These are phyloP conservation scores for Aureobasidium uvarum DNA, from an alignment of 2,329 filamentous ascomycete genomes.

Conservation along the genomic window DNA sequence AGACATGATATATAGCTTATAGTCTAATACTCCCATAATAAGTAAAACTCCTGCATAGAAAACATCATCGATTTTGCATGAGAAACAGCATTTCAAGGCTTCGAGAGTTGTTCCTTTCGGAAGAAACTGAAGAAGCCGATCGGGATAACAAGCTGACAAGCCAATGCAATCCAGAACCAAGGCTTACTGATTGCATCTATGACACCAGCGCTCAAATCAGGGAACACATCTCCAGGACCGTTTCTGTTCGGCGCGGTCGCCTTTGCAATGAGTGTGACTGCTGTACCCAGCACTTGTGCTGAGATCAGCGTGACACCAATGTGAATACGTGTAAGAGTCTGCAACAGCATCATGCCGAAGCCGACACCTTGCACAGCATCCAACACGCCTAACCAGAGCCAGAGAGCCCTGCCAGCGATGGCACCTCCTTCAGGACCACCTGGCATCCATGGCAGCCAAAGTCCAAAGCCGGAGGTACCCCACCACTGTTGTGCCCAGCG, in stretches of 20 bases:
- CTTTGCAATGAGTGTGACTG: slow-evolving; percentile 61
- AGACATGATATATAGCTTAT: background rate
- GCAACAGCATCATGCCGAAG: slow-evolving; percentile 65
- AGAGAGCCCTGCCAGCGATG: slow-evolving; percentile 57
- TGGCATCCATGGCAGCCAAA: slow-evolving; percentile 61
- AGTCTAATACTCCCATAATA: background rate
- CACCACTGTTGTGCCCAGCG: slow-evolving; percentile 68
- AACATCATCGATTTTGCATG: background rate
- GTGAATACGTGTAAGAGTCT: slow-evolving; percentile 60
- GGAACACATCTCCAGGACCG: slow-evolving; percentile 62
- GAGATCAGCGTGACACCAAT: slow-evolving; percentile 61
- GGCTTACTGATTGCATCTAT: slow-evolving; percentile 49
- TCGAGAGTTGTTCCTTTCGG: slow-evolving; percentile 58
- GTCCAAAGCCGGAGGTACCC: slow-evolving; percentile 59
- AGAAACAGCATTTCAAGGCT: slow-evolving; percentile 43
- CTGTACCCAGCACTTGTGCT: slow-evolving; percentile 61
- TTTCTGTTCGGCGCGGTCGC: slow-evolving; percentile 60
- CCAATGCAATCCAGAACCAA: slow-evolving; percentile 62
- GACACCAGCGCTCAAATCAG: slow-evolving; percentile 56
- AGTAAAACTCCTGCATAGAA: background rate
- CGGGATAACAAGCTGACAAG: slow-evolving; percentile 59
- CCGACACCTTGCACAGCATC: slow-evolving; percentile 65
- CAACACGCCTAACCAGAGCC: slow-evolving; percentile 66
- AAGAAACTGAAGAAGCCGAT: slow-evolving; percentile 58
- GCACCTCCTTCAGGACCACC: slow-evolving; percentile 55